Base-by-base conservation (phyloP, 139 green algal genomes). In the Coccomyxa sp. region DNA sequence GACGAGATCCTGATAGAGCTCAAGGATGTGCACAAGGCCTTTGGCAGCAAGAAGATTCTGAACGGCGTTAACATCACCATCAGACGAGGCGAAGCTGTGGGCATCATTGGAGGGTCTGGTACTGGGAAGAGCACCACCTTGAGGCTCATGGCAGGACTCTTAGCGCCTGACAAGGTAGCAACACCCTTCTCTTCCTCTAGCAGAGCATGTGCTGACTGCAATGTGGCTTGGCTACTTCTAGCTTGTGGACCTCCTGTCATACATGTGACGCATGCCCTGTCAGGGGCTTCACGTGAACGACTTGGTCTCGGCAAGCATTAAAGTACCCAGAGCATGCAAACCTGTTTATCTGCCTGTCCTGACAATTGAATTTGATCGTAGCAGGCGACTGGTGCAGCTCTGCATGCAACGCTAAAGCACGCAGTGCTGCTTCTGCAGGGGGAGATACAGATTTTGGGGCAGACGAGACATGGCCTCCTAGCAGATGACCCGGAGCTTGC, bases 71-170 rank as follows among this genome's bases (percentile, higher is more conserved):
- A 82, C 82, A 98, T 99, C 82, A 96, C 93, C 69, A 96, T 99
- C 35, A 84, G 93, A 12, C 76, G 95, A 8, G 97, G 97, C 12
- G 97, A 99, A 73, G 95, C 97, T 0, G 95, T 99, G 50, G 97
- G 97, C 29, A 99, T 99, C 85, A 99, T 99, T 73, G 97, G 97
- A 7, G 90, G 90, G 16, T 97, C 89, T 22, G 97, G 97, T 54
- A 99, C 97, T 7, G 97, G 97, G 12, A 99, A 99, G 87, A 97
- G 91, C 29, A 99, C 97, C 7, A 94, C 97, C 31, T 83, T 99
- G 40, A 88, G 93, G 10, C 87, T 99, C 12, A 94, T 96, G 79
- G 95, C 96, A 0, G 97, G 97, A 6, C 88, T 99, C 40, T 85
- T 99, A 31, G 82, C 86, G 24, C 95, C 96, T n/a, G 97, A 99